Conservation (phyloP, 2,329 filamentous ascomycete species). For the Fusarium sp. region DNA sequence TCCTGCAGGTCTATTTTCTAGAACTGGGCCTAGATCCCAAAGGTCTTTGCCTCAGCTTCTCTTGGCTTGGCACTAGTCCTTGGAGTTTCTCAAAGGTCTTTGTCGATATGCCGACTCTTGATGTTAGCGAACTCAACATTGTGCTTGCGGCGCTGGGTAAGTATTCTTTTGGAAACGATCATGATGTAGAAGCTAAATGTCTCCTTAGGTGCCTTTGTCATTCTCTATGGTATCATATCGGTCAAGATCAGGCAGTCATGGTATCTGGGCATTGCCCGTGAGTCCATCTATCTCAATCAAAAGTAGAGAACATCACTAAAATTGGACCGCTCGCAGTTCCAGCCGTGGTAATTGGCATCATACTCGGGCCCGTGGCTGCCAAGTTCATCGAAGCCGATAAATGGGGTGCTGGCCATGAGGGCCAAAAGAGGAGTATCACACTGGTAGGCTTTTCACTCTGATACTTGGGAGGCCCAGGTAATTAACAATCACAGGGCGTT, state of each 20-base stretch:
- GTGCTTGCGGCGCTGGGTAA: background rate
- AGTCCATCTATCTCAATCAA: conserved; percentile 53
- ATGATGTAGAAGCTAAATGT: too few species aligned
- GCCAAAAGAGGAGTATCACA: conserved; percentile 53
- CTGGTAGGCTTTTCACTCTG: conserved; percentile 44
- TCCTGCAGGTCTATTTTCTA: background rate
- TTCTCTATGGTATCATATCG: conserved; percentile 62
- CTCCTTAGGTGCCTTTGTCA: conserved; percentile 55
- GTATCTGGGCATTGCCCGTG: conserved; percentile 67
- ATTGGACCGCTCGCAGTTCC: conserved; percentile 56
- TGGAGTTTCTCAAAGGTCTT: background rate
- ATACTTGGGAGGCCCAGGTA: background rate
- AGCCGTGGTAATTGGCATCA: conserved; percentile 64
- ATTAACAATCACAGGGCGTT: conserved; percentile 50
- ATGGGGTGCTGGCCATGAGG: conserved; percentile 41
- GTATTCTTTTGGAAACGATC: background rate
- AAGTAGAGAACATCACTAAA: background rate
- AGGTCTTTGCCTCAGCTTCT: background rate
- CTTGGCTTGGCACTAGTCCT: background rate
- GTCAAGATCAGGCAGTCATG: conserved; percentile 64
- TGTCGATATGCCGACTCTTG: conserved; percentile 46
- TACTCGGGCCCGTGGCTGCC: conserved; percentile 65
- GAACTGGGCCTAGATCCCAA: background rate
- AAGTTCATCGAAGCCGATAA: conserved; percentile 61
- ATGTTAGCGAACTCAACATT: conserved; percentile 49